phyloP scores from a whole-genome alignment of 352 stramenopile species.

The Pythium diclinum region DNA sequence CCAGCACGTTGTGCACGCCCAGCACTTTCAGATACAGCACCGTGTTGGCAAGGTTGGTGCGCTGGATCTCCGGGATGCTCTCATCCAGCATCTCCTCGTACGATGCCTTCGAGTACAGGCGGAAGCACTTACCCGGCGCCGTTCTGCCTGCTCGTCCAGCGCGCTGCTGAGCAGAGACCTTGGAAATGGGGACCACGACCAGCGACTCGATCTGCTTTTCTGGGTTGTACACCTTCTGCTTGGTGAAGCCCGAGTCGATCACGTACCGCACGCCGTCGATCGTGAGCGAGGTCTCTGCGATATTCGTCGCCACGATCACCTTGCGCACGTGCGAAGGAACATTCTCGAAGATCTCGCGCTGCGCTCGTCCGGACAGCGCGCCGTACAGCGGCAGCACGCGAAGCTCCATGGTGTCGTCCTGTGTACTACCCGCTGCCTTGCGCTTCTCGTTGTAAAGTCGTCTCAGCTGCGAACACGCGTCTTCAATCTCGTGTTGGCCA shows the following conservation, averaged over 20 bases:
- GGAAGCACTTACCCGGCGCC: conserved; percentile 96
- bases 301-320: conserved; percentile 90
- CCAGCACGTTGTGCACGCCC: conserved; percentile 66
- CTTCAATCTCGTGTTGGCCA: conserved; percentile 92
- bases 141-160: conserved; percentile 95
- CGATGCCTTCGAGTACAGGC: conserved; percentile 96
- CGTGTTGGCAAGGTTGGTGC: conserved; percentile 91
- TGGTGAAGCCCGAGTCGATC: conserved; percentile 77
- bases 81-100: conserved; percentile 96
- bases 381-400: conserved; percentile 93
- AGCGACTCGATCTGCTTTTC: conserved; percentile 73
- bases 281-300: conserved; percentile 97
- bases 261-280: conserved; percentile 94
- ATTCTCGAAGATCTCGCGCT: conserved; percentile 93
- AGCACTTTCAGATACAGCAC: conserved; percentile 90
- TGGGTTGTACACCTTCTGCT: conserved; percentile 93
- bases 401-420: conserved; percentile 46
- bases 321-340: conserved; percentile 85
- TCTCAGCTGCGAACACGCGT: conserved; percentile 85
- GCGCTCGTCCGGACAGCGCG: conserved; percentile 88
- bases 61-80: conserved; percentile 98
- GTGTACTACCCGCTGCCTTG: conserved; percentile 9
- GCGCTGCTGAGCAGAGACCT: conserved; percentile 92
- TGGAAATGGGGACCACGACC: conserved; percentile 95
- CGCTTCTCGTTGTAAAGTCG: conserved; percentile 19